These are phyloP conservation scores for Pseudogymnoascus sp. DNA, from an alignment of 2,329 filamentous ascomycete species.

Conservation along the genomic window DNA sequence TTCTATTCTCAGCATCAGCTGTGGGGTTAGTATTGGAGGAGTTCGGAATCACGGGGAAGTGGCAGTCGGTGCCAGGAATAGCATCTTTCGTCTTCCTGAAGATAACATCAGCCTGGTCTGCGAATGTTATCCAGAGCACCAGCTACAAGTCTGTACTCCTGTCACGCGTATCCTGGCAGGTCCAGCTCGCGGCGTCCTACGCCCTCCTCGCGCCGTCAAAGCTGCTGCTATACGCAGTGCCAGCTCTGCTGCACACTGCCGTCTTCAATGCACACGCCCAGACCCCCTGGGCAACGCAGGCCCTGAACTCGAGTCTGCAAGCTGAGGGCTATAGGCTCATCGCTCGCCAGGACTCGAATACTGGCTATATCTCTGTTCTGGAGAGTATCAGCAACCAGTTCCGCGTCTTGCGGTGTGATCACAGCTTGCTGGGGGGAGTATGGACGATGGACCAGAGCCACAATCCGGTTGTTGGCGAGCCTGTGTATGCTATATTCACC, in stretches of 20 bases:
- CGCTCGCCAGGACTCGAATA: slow-evolving; percentile 77
- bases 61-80: slow-evolving; percentile 49
- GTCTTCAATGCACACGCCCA: slow-evolving; percentile 69
- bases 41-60: slow-evolving; percentile 43
- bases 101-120: slow-evolving; percentile 31
- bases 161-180: slow-evolving; percentile 66
- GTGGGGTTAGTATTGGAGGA: slow-evolving; percentile 60
- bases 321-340: slow-evolving; percentile 66
- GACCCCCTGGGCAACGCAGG: slow-evolving; percentile 50
- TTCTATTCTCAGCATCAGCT: slow-evolving; percentile 57
- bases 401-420: slow-evolving; percentile 83
- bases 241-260: slow-evolving; percentile 66
- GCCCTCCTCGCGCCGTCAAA: slow-evolving; percentile 62
- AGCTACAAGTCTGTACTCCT: slow-evolving; percentile 59
- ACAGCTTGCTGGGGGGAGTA: slow-evolving; percentile 87
- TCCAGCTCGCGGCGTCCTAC: slow-evolving; percentile 60
- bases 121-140: slow-evolving; percentile 38
- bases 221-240: slow-evolving; percentile 59
- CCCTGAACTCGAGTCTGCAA: slow-evolving; percentile 61
- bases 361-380: slow-evolving; percentile 86
- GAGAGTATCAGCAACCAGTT: slow-evolving; percentile 68
- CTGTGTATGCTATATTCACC: slow-evolving; percentile 92
- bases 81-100: slow-evolving; percentile 61
- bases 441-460: slow-evolving; percentile 67
- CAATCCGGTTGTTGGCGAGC: slow-evolving; percentile 57